Percentiles rank a stretch among this genome's conserved stretches.
Conservation (phyloP, 192 early-diverging fungal species). For the Coemansia sp. region DNA sequence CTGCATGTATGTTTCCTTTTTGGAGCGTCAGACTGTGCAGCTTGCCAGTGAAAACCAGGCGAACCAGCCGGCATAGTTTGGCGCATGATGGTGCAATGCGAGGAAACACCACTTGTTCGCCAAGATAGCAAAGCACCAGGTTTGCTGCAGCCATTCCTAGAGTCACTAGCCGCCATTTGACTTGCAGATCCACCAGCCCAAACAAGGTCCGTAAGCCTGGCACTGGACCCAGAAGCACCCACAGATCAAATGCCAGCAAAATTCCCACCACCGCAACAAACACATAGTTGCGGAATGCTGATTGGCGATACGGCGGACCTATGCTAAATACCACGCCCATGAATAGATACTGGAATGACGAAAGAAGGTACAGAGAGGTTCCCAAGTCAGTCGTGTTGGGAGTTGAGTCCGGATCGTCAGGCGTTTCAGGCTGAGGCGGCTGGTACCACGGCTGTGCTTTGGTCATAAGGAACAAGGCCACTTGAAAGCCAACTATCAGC, state of each 20-base stretch:
- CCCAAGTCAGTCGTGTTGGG: constrained; percentile 71
- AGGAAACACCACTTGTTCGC: constrained; percentile 42
- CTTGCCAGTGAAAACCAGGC: not conserved
- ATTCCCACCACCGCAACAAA: constrained; percentile 21
- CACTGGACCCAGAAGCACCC: constrained; percentile 38
- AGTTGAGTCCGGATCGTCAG: constrained; percentile 56
- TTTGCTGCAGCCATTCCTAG: constrained; percentile 42
- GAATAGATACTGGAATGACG: constrained; percentile 88
- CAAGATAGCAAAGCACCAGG: constrained; percentile 29
- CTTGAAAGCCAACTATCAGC: constrained; percentile 77
- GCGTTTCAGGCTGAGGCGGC: constrained; percentile 28
- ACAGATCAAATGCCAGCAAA: constrained; percentile 37
- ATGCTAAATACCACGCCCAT: constrained; percentile 89
- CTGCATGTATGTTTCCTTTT: not conserved
- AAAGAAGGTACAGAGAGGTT: constrained; percentile 81
- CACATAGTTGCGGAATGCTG: constrained; percentile 67
- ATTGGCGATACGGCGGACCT: constrained; percentile 90
- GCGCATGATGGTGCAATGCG: constrained; percentile 28
- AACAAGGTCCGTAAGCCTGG: constrained; percentile 32
- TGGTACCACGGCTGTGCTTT: constrained; percentile 77
- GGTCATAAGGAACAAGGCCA: constrained; percentile 65
- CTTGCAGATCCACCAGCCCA: constrained; percentile 13
- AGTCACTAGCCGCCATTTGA: constrained; percentile 37
- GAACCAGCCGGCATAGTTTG: constrained; percentile 6
- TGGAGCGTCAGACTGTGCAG: not conserved